These are phyloP conservation scores for Collybiopsis confluens DNA, from an alignment of 768 basidiomycete genomes.

Conservation along the genomic window DNA sequence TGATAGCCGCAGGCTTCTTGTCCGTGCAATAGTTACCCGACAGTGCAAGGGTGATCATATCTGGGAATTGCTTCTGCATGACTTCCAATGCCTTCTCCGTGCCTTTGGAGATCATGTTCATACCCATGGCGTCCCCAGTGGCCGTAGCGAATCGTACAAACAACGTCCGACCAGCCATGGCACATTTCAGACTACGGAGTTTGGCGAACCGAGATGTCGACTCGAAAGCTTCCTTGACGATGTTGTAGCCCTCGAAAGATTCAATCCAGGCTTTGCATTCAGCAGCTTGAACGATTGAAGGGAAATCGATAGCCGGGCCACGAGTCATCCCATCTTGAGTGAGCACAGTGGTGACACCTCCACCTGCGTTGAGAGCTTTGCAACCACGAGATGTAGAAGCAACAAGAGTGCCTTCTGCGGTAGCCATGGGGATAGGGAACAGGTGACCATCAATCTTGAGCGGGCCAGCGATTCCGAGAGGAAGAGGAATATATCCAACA, in stretches of 20 bases:
- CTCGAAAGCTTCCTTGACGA: slow-evolving; percentile 85
- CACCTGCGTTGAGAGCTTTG: slow-evolving; percentile 95
- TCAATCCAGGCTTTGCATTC: slow-evolving; percentile 87
- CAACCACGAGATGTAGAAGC: slow-evolving; percentile 97
- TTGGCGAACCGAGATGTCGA: slow-evolving; percentile 91
- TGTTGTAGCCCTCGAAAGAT: slow-evolving; percentile 68
- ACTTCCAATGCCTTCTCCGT: slow-evolving; percentile 90
- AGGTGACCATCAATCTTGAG: slow-evolving; percentile 82
- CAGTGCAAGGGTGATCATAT: slow-evolving; percentile 86
- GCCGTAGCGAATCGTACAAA: slow-evolving; percentile 91
- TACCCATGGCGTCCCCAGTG: slow-evolving; percentile 99
- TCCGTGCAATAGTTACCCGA: slow-evolving; percentile 99
- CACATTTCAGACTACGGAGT: slow-evolving; percentile 80
- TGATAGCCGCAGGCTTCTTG: slow-evolving; percentile 99
- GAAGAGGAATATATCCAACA: slow-evolving; percentile 93
- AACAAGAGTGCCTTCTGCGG: slow-evolving; percentile 98
- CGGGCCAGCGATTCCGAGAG: slow-evolving; percentile 95
- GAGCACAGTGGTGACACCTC: slow-evolving; percentile 92
- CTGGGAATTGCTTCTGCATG: slow-evolving; percentile 76
- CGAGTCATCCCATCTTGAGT: slow-evolving; percentile 96
- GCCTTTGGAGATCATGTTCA: slow-evolving; percentile 99
- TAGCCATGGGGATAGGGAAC: slow-evolving; percentile 97
- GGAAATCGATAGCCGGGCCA: slow-evolving; percentile 98
- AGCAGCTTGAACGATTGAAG: slow-evolving; percentile 72
- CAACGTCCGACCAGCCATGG: slow-evolving; percentile 88